Base-by-base conservation (phyloP, 495 filamentous ascomycete genomes). In the Acidomyces sp. region DNA sequence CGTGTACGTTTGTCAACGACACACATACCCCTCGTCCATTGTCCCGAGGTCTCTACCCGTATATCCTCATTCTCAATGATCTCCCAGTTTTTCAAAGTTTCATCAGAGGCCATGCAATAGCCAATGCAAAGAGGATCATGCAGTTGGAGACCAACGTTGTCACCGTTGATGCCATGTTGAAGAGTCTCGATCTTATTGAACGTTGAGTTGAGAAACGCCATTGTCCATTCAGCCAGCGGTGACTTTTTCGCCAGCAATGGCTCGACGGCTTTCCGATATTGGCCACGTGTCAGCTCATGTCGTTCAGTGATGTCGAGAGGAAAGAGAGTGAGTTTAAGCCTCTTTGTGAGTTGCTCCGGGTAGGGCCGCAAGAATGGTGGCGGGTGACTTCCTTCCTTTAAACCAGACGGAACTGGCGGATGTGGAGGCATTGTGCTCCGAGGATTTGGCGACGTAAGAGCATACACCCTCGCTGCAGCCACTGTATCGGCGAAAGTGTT, bases 1-100 rank as follows among this genome's bases (percentile, higher is more conserved):
- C 55, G 45, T 9, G 62, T 69, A 11, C 90, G 68, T 7, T 75
- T 63, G 60, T 97, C 92, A 24, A 85, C 65, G 13, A 96, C 70
- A 56, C 84, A 86, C 78, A 85, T 83, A 2, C 90, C 90, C 30
- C 80, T 66, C 37, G 88, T 94, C 90, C 90, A 97, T 61, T 96
- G 88, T 4, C 90, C 90, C 22, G 69, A 56, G 1, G 82, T 83
- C 58, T 97, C 90, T 18, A 97, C 65, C 11, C 90, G 69, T 37
- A 96, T 78, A 60, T 97, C 90, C 56, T 73, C 64, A 1, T 58
- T 61, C 21, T 59, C 62, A 2, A 42, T 54, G 20, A 54, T 31
- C 1, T 55, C 49, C 56, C 75, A 70, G n/a, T n/a, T n/a, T 20
- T 50, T 55, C 65, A 66, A 68, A 0, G 56, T 48, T 7, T 57